phyloP scores from a whole-genome alignment of 2,329 filamentous ascomycete species.

The Trichophyton benhamiae region DNA sequence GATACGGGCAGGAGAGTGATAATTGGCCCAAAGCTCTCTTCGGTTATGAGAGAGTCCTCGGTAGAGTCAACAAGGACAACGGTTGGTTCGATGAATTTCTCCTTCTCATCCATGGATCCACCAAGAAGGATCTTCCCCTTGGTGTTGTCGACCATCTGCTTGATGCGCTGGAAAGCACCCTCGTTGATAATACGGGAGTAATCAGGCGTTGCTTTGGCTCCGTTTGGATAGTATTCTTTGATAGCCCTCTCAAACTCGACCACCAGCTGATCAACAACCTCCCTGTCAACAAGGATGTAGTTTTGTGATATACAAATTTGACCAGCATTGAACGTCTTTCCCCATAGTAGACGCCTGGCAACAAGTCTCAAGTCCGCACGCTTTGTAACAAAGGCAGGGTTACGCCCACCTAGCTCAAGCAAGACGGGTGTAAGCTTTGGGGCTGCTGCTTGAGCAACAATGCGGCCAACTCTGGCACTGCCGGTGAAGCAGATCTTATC shows the following conservation, averaged over 20 bases:
- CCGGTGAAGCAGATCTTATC: slow-evolving; percentile 98
- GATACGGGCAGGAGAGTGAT: slow-evolving; percentile 70
- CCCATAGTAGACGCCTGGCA: slow-evolving; percentile 75
- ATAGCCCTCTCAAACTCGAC: slow-evolving; percentile 58
- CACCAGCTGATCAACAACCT: slow-evolving; percentile 59
- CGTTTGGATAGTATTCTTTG: slow-evolving; percentile 71
- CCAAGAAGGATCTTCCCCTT: slow-evolving; percentile 78
- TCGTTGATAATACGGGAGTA: slow-evolving; percentile 71
- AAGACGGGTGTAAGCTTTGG: slow-evolving; percentile 75
- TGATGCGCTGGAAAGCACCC: slow-evolving; percentile 66
- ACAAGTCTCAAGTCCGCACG: slow-evolving; percentile 68
- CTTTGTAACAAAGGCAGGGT: slow-evolving; percentile 84
- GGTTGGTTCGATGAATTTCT: slow-evolving; percentile 81
- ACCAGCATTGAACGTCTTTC: slow-evolving; percentile 73
- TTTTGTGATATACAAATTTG: slow-evolving; percentile 91
- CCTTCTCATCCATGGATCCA: slow-evolving; percentile 65
- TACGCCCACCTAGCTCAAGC: slow-evolving; percentile 81
- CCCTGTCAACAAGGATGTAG: slow-evolving; percentile 72
- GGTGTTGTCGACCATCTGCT: slow-evolving; percentile 77
- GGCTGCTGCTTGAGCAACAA: slow-evolving; percentile 81
- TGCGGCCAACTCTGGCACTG: slow-evolving; percentile 62
- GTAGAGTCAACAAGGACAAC: slow-evolving; percentile 68
- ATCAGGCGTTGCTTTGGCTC: slow-evolving; percentile 64
- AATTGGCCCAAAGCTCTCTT: slow-evolving; percentile 90
- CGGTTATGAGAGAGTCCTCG: slow-evolving; percentile 63